Base-by-base conservation (phyloP, 2,329 filamentous ascomycete genomes). In the Hymenoscyphus occultus region DNA sequence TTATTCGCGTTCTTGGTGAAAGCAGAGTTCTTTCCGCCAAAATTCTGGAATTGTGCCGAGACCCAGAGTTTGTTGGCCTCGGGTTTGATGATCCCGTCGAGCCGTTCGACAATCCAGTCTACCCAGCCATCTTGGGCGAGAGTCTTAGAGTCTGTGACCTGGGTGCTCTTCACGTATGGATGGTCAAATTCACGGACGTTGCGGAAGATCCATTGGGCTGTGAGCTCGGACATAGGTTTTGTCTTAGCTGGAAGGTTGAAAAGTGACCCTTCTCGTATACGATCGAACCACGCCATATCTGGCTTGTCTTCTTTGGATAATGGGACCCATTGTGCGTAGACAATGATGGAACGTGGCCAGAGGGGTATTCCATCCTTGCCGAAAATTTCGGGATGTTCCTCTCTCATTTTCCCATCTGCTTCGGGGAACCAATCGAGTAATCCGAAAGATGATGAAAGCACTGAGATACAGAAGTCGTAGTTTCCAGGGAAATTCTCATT, bases 261-360 rank as follows among this genome's bases (percentile, higher is more conserved):
- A 7, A 77, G 68, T 19, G 69, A 76, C 12, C 74, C 72, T 1
- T 76, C 70, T 10, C 76, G 70, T 12, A 81, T 68, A 32, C 74
- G 72, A 56, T 79, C 71, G 56, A 81, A 81, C 70, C 78, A 81
- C 9, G 72, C 72, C 56, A 69, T 68, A 56, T 78, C 76, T 65
- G 77, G 78, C 60, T 68, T 68, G 67, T 81, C 79, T 1, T 68
- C 70, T 61, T 71, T 70, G 61, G 61, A 71, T 19, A 79, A 76
- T 0, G 80, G 80, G 1, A 80, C 79, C 78, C 79, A 83, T 65
- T 83, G 81, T 3, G 81, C 81, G 54, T 81, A 83, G 12, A 83
- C 75, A 5, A 82, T 71, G 19, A 83, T 80, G 0, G 74, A 71
- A 0, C 77, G 74, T 0, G 79, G 79, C 75, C 77, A 81, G 5